Conservation (phyloP, 768 basidiomycete species). For the Leucogyrophana mollusca region DNA sequence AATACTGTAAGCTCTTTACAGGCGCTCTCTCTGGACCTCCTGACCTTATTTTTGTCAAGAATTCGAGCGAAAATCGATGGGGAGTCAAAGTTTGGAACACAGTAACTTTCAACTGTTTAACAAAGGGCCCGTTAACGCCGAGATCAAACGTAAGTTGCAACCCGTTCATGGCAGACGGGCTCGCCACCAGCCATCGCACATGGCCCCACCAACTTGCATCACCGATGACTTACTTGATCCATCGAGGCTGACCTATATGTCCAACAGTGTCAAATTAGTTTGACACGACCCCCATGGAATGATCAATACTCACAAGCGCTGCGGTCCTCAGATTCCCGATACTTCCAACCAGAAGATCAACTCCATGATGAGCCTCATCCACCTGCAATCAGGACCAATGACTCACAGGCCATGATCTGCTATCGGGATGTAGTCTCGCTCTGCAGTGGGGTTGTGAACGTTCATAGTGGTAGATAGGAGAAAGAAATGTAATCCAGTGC, state of each 20-base stretch:
- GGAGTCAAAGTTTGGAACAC: slow-evolving; percentile 91
- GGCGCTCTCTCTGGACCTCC: too few species aligned
- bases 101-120: slow-evolving; percentile 80
- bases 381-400: not conserved
- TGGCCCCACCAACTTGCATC: too few species aligned
- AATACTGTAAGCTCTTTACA: too few species aligned
- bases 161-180: not conserved
- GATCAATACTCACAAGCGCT: slow-evolving; percentile 49
- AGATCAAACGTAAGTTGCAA: not conserved
- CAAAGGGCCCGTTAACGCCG: not conserved
- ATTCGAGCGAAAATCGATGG: slow-evolving; percentile 91
- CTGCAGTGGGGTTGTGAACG: slow-evolving; percentile 45
- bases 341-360: slow-evolving; percentile 35
- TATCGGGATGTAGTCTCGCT: slow-evolving; percentile 72
- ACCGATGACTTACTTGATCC: slow-evolving; percentile 66
- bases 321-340: slow-evolving; percentile 86
- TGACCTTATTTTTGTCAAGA: slow-evolving; percentile 76
- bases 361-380: not conserved
- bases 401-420: slow-evolving; percentile 79
- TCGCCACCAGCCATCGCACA: not conserved
- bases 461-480: slow-evolving; percentile 42
- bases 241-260: slow-evolving; percentile 65
- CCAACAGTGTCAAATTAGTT: not conserved
- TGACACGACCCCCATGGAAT: slow-evolving; percentile 6
- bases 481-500: too few species aligned